Evolutionary conservation across 768 basidiomycete species (phyloP).

Genomic region (Postia placenta): DNA sequence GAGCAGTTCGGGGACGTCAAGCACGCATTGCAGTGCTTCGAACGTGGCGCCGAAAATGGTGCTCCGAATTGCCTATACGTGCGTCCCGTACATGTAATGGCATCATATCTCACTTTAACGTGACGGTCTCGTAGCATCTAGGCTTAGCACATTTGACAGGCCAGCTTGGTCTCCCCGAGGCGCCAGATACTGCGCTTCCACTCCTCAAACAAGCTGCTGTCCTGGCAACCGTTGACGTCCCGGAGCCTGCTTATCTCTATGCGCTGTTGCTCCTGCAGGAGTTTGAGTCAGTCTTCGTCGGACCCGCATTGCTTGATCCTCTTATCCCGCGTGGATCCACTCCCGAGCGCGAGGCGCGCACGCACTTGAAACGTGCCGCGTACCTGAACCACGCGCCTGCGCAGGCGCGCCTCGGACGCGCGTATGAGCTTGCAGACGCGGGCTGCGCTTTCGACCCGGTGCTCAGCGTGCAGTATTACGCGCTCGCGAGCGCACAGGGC

Average conservation of each 20-base stretch:
- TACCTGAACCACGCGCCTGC: constrained; percentile 80
- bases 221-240: constrained; percentile 64
- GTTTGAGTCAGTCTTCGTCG: constrained; percentile 62
- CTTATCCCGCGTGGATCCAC: constrained; percentile 45
- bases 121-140: constrained; percentile 54
- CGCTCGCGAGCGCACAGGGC: constrained; percentile 73
- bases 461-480: constrained; percentile 87
- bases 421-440: constrained; percentile 82
- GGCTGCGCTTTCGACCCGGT: constrained; percentile 79
- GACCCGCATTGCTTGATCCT: constrained; percentile 43
- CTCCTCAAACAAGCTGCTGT: constrained; percentile 76
- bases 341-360: constrained; percentile 58
- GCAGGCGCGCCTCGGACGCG: constrained; percentile 89
- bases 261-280: constrained; percentile 84
- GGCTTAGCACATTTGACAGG: constrained; percentile 91
- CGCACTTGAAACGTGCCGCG: constrained; percentile 78
- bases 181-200: constrained; percentile 54
- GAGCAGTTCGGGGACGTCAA: constrained; percentile 74
- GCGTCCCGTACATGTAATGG: constrained; percentile 15
- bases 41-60: constrained; percentile 66
- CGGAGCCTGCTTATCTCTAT: constrained; percentile 85
- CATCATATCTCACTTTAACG: constrained; percentile 3
- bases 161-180: constrained; percentile 62
- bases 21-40: constrained; percentile 82
- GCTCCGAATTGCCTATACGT: constrained; percentile 81